Percentiles rank a stretch among this genome's conserved stretches.
phyloP scores from a whole-genome alignment of 2,329 filamentous ascomycete genomes.

The Ascosphaera apis region DNA sequence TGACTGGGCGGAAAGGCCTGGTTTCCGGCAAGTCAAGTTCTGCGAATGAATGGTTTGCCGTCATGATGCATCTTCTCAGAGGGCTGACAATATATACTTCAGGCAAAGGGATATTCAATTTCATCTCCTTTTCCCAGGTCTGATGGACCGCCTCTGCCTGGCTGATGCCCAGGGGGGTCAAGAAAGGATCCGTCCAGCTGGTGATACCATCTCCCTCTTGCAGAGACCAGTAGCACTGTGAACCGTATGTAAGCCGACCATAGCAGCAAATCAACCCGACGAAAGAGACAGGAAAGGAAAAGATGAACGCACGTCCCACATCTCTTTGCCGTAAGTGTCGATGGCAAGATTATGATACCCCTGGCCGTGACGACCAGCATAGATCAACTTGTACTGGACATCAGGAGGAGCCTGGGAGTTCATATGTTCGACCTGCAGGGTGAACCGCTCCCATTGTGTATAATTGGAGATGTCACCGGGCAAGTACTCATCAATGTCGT shows the following conservation, averaged over 20 bases:
- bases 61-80: slow-evolving; percentile 33
- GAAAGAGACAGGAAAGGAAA: neutral
- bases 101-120: slow-evolving; percentile 27
- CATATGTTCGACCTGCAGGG: slow-evolving; percentile 23
- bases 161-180: slow-evolving; percentile 28
- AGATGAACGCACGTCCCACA: slow-evolving; percentile 30
- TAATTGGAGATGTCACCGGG: slow-evolving; percentile 11
- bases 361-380: slow-evolving; percentile 37
- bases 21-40: slow-evolving; percentile 22
- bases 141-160: slow-evolving; percentile 25
- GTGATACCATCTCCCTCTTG: slow-evolving; percentile 31
- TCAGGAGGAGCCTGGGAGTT: slow-evolving; percentile 17
- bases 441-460: slow-evolving; percentile 34
- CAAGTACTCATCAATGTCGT: slow-evolving; percentile 17
- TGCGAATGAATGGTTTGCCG: slow-evolving; percentile 30
- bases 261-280: neutral
- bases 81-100: slow-evolving; percentile 35
- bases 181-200: slow-evolving; percentile 34
- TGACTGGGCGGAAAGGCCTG: slow-evolving; percentile 26
- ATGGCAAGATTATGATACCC: slow-evolving; percentile 40
- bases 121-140: slow-evolving; percentile 27
- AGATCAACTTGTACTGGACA: slow-evolving; percentile 31
- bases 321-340: slow-evolving; percentile 30
- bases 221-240: slow-evolving; percentile 33
- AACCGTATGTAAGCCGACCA: too few relatives aligned